These are phyloP conservation scores for Cyathus striatus DNA, from an alignment of 768 basidiomycete species.

Conservation along the genomic window DNA sequence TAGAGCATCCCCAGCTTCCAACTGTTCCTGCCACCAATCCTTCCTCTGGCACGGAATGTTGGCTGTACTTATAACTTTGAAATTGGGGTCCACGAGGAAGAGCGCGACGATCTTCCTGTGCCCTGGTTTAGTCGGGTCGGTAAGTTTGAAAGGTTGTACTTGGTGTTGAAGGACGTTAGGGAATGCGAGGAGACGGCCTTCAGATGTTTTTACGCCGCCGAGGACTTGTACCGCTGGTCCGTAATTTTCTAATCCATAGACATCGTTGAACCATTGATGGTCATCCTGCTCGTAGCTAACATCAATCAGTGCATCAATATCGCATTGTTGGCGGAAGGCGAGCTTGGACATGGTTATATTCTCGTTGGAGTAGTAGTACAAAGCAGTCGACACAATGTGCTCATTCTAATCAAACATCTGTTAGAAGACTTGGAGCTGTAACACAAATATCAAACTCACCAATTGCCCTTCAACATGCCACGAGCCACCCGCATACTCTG, in stretches of 20 bases:
- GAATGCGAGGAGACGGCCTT: constrained; percentile 25
- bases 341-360: constrained; percentile 1
- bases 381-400: neutral
- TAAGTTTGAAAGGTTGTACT: constrained; percentile 26
- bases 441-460: constrained; percentile 5
- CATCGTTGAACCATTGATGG: neutral
- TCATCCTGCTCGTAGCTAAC: neutral
- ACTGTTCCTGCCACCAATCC: constrained; percentile 19
- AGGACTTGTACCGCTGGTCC: constrained; percentile 14
- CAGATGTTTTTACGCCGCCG: constrained; percentile 20
- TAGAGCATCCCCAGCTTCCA: constrained; percentile 2
- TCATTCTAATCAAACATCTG: too few relatives aligned
- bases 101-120: constrained; percentile 34
- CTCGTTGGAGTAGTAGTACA: constrained; percentile 2
- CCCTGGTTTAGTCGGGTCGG: constrained; percentile 27
- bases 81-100: constrained; percentile 29
- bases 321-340: constrained; percentile 1
- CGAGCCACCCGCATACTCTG: constrained; percentile 16
- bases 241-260: constrained; percentile 7
- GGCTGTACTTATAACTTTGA: constrained; percentile 16
- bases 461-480: constrained; percentile 26
- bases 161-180: constrained; percentile 33
- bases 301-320: neutral
- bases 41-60: constrained; percentile 20
- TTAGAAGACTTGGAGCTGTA: too few relatives aligned